Evolutionary conservation across 192 early-diverging fungal species (phyloP).

Genomic region (Backusella luteola): DNA sequence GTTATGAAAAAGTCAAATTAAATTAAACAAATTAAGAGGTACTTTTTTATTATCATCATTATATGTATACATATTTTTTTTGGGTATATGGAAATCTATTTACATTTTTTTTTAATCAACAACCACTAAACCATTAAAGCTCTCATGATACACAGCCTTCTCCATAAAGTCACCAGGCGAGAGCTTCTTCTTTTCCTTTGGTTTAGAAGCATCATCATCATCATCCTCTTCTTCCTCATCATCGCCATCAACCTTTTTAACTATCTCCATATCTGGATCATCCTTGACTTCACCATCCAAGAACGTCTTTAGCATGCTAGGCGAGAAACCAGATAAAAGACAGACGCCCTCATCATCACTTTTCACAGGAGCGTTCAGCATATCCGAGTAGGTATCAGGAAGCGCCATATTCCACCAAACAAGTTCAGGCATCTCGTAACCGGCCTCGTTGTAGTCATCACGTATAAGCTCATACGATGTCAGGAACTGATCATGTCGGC

Average conservation of each 20-base stretch:
- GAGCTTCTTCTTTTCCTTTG: background rate
- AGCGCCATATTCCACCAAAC: conserved; percentile 53
- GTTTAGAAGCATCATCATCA: background rate
- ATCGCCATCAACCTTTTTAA: background rate
- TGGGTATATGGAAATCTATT: background rate
- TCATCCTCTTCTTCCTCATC: background rate
- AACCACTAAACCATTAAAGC: conserved; percentile 13
- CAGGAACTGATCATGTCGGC: background rate
- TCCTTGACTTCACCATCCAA: conserved; percentile 31
- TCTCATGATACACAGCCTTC: conserved; percentile 20
- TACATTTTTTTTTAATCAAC: conserved; percentile 16
- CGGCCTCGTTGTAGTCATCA: conserved; percentile 31
- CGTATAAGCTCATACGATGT: conserved; percentile 40
- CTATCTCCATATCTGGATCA: background rate
- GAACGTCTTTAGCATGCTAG: conserved; percentile 45
- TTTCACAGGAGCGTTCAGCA: conserved; percentile 31
- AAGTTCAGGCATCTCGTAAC: conserved; percentile 49
- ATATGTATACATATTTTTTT: background rate
- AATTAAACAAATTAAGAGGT: background rate
- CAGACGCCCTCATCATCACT: conserved; percentile 31
- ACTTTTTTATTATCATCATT: background rate
- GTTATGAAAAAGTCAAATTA: background rate
- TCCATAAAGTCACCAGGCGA: conserved; percentile 30
- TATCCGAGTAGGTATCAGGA: background rate
- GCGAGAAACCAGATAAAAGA: conserved; percentile 46